Evolutionary conservation across 2,329 filamentous ascomycete genomes (phyloP).

Genomic region (Colletotrichum australisinense): DNA sequence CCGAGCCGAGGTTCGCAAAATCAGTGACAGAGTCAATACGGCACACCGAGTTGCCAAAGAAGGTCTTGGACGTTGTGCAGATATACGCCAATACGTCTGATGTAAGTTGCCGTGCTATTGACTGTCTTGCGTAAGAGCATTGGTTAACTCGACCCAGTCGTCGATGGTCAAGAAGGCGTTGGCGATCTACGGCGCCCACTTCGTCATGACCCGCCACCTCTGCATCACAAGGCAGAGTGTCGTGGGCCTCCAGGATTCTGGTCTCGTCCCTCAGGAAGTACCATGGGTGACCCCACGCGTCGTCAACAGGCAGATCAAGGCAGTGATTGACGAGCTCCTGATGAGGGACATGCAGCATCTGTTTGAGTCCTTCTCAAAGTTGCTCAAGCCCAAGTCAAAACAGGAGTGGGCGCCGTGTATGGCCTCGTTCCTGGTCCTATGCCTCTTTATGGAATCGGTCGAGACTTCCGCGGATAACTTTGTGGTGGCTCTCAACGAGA

Average conservation of each 20-base stretch:
- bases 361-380: constrained; percentile 64
- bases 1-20: constrained; percentile 60
- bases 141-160: constrained; percentile 44
- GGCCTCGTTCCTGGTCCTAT: constrained; percentile 67
- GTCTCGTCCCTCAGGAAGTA: constrained; percentile 56
- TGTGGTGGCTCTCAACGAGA: constrained; percentile 62
- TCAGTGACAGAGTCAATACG: constrained; percentile 61
- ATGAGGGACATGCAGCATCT: constrained; percentile 61
- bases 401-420: constrained; percentile 68
- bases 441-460: constrained; percentile 69
- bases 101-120: constrained; percentile 44
- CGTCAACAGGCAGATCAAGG: constrained; percentile 67
- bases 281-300: constrained; percentile 63
- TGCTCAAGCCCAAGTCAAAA: constrained; percentile 65
- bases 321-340: constrained; percentile 66
- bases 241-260: constrained; percentile 45
- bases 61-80: constrained; percentile 60
- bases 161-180: constrained; percentile 65
- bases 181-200: constrained; percentile 67
- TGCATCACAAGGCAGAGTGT: constrained; percentile 60
- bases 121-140: background rate
- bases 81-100: constrained; percentile 58
- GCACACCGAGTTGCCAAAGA: constrained; percentile 58
- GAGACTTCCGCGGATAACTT: constrained; percentile 65
- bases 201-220: constrained; percentile 66